These are phyloP conservation scores for Diaporthe sp. DNA, from an alignment of 2,329 filamentous ascomycete species.

Conservation along the genomic window DNA sequence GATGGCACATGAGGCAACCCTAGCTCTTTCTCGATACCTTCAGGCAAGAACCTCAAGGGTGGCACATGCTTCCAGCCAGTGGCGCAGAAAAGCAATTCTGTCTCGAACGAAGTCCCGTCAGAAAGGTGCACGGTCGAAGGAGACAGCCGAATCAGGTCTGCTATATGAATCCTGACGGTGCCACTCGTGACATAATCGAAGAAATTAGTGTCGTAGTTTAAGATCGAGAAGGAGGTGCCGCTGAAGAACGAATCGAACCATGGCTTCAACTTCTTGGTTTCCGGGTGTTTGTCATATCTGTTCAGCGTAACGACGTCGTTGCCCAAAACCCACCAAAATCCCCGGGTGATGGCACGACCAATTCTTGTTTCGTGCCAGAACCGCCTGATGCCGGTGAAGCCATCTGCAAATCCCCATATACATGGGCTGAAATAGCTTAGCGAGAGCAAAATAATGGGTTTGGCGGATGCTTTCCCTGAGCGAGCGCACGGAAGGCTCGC, in stretches of 20 bases:
- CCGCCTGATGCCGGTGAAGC: constrained; percentile 62
- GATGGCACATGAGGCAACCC: constrained; percentile 23
- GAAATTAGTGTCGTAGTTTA: constrained; percentile 69
- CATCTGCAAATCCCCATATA: constrained; percentile 74
- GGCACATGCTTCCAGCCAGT: constrained; percentile 69
- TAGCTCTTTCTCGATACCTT: constrained; percentile 24
- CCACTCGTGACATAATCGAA: constrained; percentile 65
- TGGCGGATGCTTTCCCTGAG: neutral
- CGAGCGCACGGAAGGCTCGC: neutral
- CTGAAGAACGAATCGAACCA: constrained; percentile 63
- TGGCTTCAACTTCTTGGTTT: constrained; percentile 64
- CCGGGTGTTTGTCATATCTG: constrained; percentile 62
- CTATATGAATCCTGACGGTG: constrained; percentile 62
- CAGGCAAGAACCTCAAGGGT: constrained; percentile 39
- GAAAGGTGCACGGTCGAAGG: constrained; percentile 60
- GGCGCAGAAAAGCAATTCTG: constrained; percentile 64
- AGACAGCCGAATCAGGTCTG: constrained; percentile 59
- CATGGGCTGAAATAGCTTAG: constrained; percentile 65
- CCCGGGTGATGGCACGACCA: constrained; percentile 64
- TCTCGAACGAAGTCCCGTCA: constrained; percentile 56
- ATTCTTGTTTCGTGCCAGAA: constrained; percentile 68
- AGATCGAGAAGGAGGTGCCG: constrained; percentile 66
- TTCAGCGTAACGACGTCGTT: constrained; percentile 65
- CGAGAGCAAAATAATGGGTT: neutral
- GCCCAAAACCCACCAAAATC: constrained; percentile 68